Evolutionary conservation across 768 basidiomycete genomes (phyloP).

Genomic region (Termitomyces sp.): DNA sequence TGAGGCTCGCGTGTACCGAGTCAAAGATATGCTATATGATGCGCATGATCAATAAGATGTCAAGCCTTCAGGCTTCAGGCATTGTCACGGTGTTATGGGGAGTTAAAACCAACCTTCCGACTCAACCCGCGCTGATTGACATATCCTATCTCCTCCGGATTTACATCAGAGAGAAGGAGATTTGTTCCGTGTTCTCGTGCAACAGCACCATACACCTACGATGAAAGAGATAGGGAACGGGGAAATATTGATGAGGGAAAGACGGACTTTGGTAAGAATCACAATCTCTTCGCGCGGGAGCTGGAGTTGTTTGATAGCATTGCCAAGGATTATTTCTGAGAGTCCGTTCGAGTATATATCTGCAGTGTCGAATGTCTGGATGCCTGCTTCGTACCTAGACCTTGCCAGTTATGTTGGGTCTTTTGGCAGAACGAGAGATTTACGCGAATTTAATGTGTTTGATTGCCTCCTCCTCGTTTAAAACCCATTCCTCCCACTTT

Average conservation of each 20-base stretch:
- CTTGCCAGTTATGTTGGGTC: background rate
- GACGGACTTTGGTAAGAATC: no score
- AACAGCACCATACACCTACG: constrained; percentile 36
- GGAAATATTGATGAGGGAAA: constrained; percentile 70
- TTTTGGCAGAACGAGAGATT: constrained; percentile 4
- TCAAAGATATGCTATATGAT: constrained; percentile 64
- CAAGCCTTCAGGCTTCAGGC: no score
- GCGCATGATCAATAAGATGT: background rate
- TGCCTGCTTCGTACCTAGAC: constrained; percentile 54
- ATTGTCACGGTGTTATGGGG: no score
- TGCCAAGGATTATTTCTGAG: constrained; percentile 66
- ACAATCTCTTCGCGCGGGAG: constrained; percentile 71
- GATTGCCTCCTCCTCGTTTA: constrained; percentile 45
- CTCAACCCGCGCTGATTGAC: constrained; percentile 50
- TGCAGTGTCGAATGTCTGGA: constrained; percentile 61
- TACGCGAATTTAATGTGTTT: constrained; percentile 51
- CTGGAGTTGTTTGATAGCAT: constrained; percentile 62
- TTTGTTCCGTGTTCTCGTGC: constrained; percentile 17
- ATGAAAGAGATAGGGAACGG: background rate
- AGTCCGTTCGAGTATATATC: constrained; percentile 56
- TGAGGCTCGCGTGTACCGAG: constrained; percentile 53
- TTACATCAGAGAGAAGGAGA: constrained; percentile 9
- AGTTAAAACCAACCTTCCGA: constrained; percentile 16
- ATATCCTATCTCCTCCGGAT: constrained; percentile 41
- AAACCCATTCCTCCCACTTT: constrained; percentile 47